Evolutionary conservation across 2,329 filamentous ascomycete species (phyloP), one percentile per base, ranked within the genome.

Genomic region (Fusarium sterilihyphosum): DNA sequence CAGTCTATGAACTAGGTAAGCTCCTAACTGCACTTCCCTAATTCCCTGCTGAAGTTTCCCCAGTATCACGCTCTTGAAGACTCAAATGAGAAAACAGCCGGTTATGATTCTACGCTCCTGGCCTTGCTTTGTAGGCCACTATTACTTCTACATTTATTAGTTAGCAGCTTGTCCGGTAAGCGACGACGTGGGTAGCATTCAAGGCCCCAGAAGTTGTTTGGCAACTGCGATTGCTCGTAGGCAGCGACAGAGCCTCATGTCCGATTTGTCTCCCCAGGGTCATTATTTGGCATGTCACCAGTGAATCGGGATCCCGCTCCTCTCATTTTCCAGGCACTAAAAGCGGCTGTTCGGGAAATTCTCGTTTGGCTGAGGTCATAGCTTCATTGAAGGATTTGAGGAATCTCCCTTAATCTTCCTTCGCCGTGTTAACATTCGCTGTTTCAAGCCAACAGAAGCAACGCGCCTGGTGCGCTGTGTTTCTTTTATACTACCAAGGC

Each of bases 1-100:
- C 3, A 22, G 6, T 2, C 6, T n/a, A 50, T 33, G 3, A 13
- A 0, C 11, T 0, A n/a, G n/a, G n/a, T n/a, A 6, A 4, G 3
- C 8, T 8, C 0, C 5, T 9, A 6, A 13, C 3, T 12, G 5
- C 11, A 18, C 17, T 24, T 6, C 0, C 14, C 7, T 10, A 1
- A n/a, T 17, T n/a, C 5, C 8, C 8, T 35, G 4, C 8, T 35
- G 2, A 37, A 20, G 12, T 4, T 0, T 13, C 7, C 7, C 24
- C 12, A 52, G 17, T 14, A 24, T 35, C 17, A 9, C 7, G 8
- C 14, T 20, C 5, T 24, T 20, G 4, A 8, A 24, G 17, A 35
- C 12, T 35, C n/a, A 24, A 20, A 52, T 24, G n/a, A 20, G 22
- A 14, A 46, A 33, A 8, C 22, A 13, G 16, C 6, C 8, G 5